A percentile compares a stretch with the other conserved stretches of the same genome.
Conservation (phyloP, 106 monocot genomes). For the Cymbidium sinense region DNA sequence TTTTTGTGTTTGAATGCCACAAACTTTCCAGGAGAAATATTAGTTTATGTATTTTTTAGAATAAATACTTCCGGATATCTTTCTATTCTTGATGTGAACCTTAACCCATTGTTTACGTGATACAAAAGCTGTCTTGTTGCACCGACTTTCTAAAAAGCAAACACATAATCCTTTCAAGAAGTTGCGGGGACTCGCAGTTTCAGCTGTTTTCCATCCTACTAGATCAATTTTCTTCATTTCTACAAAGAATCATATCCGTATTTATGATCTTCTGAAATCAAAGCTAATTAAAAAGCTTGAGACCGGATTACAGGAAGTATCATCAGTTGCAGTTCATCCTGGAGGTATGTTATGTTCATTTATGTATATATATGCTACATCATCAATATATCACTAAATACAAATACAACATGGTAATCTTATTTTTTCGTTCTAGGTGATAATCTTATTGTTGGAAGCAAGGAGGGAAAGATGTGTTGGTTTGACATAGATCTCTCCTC, state of each 20-base stretch:
- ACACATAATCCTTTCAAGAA: constrained; percentile 73
- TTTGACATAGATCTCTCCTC: constrained; percentile 96
- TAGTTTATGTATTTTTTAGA: not conserved
- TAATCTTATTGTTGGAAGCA: constrained; percentile 97
- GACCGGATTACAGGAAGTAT: constrained; percentile 71
- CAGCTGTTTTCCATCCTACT: constrained; percentile 79
- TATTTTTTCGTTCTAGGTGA: constrained; percentile 56
- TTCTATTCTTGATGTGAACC: constrained; percentile 4
- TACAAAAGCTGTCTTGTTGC: constrained; percentile 77
- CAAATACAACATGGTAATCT: not conserved
- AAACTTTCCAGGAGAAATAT: not conserved
- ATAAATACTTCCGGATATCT: not conserved
- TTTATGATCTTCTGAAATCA: constrained; percentile 72
- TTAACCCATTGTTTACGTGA: constrained; percentile 79
- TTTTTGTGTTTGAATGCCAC: not conserved
- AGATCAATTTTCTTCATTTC: constrained; percentile 70
- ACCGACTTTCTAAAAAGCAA: constrained; percentile 83
- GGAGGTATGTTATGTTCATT: constrained; percentile 32
- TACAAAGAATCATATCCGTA: constrained; percentile 81
- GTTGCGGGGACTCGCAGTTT: constrained; percentile 78
- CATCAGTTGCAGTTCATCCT: constrained; percentile 89
- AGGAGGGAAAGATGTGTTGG: constrained; percentile 96
- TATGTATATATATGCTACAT: not conserved
- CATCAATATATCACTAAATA: not conserved
- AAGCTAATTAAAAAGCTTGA: constrained; percentile 88